These are phyloP conservation scores for Grosmannia huntii DNA, from an alignment of 2,329 filamentous ascomycete species.

Conservation along the genomic window DNA sequence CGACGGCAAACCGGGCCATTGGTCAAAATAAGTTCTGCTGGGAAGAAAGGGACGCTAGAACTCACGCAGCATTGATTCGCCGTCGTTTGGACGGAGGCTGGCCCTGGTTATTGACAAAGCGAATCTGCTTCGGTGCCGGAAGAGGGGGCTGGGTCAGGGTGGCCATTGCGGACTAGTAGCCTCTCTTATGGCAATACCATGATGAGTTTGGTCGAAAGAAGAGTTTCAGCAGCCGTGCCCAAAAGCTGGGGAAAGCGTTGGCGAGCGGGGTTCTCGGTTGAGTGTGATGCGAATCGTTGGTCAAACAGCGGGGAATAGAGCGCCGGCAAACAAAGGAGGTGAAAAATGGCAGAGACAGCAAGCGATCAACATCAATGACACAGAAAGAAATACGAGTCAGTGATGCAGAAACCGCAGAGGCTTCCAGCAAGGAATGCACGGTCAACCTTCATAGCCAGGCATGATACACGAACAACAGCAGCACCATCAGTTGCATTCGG, in stretches of 20 bases:
- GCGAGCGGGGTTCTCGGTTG: not conserved
- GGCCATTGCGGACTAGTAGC: constrained; percentile 26
- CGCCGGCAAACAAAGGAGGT: not conserved
- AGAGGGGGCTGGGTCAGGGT: constrained; percentile 28
- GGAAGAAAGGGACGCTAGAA: constrained; percentile 12
- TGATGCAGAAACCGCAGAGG: no score
- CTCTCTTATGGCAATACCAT: constrained; percentile 20
- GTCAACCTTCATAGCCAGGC: no score
- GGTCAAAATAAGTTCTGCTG: not conserved
- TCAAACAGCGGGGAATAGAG: not conserved
- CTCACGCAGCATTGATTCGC: constrained; percentile 67
- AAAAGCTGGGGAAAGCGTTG: constrained; percentile 2
- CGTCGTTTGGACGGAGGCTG: constrained; percentile 68
- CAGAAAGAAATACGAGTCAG: not conserved
- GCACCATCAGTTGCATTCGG: no score
- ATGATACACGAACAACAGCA: no score
- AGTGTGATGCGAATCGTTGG: not conserved
- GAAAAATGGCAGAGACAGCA: no score
- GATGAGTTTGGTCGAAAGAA: constrained; percentile 13
- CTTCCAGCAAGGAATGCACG: no score
- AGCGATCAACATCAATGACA: no score
- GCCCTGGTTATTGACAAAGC: constrained; percentile 73
- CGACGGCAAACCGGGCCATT: not conserved
- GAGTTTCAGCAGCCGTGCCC: not conserved
- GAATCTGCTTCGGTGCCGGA: constrained; percentile 47